phyloP scores from a whole-genome alignment of 345 rosid genomes.

The Gossypium turneri region DNA sequence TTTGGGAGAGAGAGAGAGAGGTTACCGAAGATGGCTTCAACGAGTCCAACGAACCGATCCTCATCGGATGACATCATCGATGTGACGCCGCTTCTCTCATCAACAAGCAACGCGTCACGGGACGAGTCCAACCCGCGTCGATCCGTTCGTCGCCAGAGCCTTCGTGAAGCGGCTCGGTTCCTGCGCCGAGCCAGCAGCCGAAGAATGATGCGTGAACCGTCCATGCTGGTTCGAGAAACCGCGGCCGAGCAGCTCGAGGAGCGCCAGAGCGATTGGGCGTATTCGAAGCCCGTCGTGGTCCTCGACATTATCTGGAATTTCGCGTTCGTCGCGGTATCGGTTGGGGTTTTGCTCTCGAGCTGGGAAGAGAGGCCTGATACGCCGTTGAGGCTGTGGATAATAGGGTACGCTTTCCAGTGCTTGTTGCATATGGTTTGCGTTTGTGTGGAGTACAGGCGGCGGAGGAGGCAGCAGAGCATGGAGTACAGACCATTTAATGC shows the following conservation, averaged over 20 bases:
- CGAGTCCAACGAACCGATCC: constrained; percentile 30
- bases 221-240: constrained; percentile 86
- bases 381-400: constrained; percentile 85
- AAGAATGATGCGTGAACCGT: constrained; percentile 85
- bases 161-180: constrained; percentile 78
- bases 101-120: constrained; percentile 19
- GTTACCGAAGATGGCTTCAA: constrained; percentile 9
- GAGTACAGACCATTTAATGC: constrained; percentile 33
- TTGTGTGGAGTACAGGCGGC: constrained; percentile 65
- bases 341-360: constrained; percentile 56
- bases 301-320: constrained; percentile 84
- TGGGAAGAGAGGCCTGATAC: constrained; percentile 52
- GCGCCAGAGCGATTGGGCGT: constrained; percentile 98
- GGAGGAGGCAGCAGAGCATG: constrained; percentile 44
- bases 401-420: constrained; percentile 80
- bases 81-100: constrained; percentile 56
- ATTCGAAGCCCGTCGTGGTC: constrained; percentile 86
- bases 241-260: constrained; percentile 98
- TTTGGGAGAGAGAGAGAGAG: background rate
- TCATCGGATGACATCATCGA: constrained; percentile 61
- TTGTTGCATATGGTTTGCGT: constrained; percentile 84
- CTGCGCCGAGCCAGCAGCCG: constrained; percentile 89
- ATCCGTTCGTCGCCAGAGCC: constrained; percentile 59
- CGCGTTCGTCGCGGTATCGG: constrained; percentile 74
- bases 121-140: constrained; percentile 29